Percentiles rank a stretch among this genome's conserved stretches.
These are phyloP conservation scores for Hymenoscyphus linearis DNA, from an alignment of 2,329 filamentous ascomycete genomes.

Conservation along the genomic window DNA sequence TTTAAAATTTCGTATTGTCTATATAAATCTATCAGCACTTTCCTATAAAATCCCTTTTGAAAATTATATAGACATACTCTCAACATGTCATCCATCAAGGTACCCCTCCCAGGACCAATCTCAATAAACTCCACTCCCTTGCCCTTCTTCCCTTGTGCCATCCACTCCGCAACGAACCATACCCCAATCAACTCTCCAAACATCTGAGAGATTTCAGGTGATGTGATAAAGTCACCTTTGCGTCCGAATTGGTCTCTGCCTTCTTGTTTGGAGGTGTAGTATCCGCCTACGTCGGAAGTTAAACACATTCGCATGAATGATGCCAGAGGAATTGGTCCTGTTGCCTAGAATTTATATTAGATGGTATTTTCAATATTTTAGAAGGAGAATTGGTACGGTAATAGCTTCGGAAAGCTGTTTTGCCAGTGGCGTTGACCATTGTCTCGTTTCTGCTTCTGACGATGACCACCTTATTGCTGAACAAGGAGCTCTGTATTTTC, in stretches of 20 bases:
- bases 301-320: slow-evolving; percentile 99
- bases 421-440: slow-evolving; percentile 91
- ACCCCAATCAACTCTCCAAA: slow-evolving; percentile 93
- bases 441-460: slow-evolving; percentile 24
- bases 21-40: slow-evolving; percentile 14
- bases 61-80: slow-evolving; percentile 51
- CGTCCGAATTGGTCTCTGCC: slow-evolving; percentile 84
- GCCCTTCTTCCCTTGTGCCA: slow-evolving; percentile 73
- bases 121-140: slow-evolving; percentile 84
- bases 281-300: slow-evolving; percentile 83
- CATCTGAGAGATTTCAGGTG: slow-evolving; percentile 93
- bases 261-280: slow-evolving; percentile 74
- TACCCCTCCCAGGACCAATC: slow-evolving; percentile 88
- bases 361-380: background rate
- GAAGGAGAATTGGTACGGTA: slow-evolving; percentile 48
- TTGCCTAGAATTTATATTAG: slow-evolving; percentile 52
- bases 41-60: background rate
- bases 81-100: slow-evolving; percentile 94
- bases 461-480: slow-evolving; percentile 27
- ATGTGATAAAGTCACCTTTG: slow-evolving; percentile 93
- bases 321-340: slow-evolving; percentile 85
- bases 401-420: slow-evolving; percentile 85
- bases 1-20: slow-evolving; percentile 84
- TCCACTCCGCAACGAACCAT: slow-evolving; percentile 96
- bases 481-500: slow-evolving; percentile 16